A percentile compares a stretch with the other conserved stretches of the same genome.
phyloP scores from a whole-genome alignment of 331 rosid species.

The Cydonia oblonga region DNA sequence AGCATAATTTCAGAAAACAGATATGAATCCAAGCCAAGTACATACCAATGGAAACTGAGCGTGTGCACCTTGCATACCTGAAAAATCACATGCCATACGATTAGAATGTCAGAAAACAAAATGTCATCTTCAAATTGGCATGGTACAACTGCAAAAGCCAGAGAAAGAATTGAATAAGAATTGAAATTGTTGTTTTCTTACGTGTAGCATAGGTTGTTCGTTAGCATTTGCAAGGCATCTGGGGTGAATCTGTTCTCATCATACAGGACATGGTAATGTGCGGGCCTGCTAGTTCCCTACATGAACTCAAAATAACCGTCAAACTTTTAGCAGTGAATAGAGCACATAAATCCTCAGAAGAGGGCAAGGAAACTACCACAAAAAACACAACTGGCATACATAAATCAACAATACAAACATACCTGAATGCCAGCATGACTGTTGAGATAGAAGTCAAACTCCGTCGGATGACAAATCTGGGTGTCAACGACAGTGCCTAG shows the following conservation, averaged over 20 bases:
- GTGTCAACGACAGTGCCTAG: constrained; percentile 75
- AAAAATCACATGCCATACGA: neutral
- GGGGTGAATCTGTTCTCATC: constrained; percentile 59
- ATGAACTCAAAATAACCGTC: neutral
- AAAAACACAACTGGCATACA: neutral
- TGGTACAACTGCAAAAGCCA: neutral
- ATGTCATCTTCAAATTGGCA: neutral
- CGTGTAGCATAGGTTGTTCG: constrained; percentile 73
- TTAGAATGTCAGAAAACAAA: neutral
- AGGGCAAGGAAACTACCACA: neutral
- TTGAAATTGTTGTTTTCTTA: constrained; percentile 9
- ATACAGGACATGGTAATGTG: constrained; percentile 64
- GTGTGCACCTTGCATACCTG: constrained; percentile 83
- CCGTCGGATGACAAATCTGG: constrained; percentile 14
- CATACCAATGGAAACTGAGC: constrained; percentile 68
- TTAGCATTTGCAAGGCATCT: constrained; percentile 41
- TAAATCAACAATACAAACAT: neutral
- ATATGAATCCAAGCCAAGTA: no score
- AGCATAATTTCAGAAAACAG: neutral
- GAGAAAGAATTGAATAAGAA: neutral
- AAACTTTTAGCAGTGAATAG: neutral
- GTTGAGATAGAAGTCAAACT: constrained; percentile 69
- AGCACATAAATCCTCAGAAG: neutral
- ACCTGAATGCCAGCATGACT: constrained; percentile 90
- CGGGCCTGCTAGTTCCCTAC: constrained; percentile 78